phyloP scores from a whole-genome alignment of 129 eudicot species.

The Helichrysum umbraculigerum region DNA sequence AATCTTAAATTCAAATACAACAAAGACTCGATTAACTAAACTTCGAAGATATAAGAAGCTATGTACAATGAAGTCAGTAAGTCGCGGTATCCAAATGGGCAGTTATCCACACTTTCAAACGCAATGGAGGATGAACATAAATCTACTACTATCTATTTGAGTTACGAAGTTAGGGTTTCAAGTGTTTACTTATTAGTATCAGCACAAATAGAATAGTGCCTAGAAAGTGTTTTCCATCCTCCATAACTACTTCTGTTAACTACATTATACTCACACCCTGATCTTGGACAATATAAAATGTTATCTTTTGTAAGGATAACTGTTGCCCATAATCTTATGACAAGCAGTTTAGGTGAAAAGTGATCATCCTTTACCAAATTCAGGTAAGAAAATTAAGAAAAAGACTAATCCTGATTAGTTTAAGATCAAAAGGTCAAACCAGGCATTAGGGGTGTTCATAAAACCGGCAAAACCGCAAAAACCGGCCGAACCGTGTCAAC shows the following conservation, averaged over 20 bases:
- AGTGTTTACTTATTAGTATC: neutral
- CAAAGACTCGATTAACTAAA: neutral
- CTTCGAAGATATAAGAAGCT: neutral
- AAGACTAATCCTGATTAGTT: neutral
- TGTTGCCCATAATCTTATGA: neutral
- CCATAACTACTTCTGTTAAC: neutral
- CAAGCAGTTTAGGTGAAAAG: neutral
- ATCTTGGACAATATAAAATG: neutral
- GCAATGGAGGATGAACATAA: too few relatives aligned
- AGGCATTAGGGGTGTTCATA: too few relatives aligned
- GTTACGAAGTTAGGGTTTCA: neutral
- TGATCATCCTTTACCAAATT: neutral
- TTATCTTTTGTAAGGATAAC: neutral
- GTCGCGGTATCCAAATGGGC: neutral
- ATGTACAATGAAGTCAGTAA: neutral
- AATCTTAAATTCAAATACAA: neutral
- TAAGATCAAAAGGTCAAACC: neutral
- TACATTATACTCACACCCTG: neutral
- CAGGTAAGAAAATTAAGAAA: constrained; percentile 5
- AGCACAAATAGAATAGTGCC: neutral
- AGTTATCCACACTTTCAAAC: too few relatives aligned
- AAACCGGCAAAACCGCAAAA: too few relatives aligned
- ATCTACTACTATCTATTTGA: too few relatives aligned
- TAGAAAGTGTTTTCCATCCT: neutral
- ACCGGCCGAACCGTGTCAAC: too few relatives aligned